A percentile compares a stretch with the other conserved stretches of the same genome.
phyloP scores from a whole-genome alignment of 192 early-diverging fungal genomes.

The Coemansia asiatica region DNA sequence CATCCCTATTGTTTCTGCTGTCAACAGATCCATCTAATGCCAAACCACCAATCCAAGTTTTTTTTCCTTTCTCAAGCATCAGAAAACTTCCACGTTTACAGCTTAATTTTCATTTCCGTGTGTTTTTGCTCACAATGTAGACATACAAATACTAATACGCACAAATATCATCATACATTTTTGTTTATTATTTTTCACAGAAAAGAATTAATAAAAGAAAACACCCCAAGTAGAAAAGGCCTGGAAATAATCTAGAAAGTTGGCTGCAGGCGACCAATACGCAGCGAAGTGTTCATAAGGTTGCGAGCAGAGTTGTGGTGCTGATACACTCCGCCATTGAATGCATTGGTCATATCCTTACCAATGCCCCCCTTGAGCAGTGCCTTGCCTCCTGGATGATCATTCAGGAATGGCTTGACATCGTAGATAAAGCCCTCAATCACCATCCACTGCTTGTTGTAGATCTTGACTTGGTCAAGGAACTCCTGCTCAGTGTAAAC shows the following conservation, averaged over 20 bases:
- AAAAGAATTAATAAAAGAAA: too few relatives aligned
- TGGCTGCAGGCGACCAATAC: constrained; percentile 47
- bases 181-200: too few relatives aligned
- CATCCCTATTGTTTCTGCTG: too few relatives aligned
- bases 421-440: constrained; percentile 85
- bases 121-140: too few relatives aligned
- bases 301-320: constrained; percentile 89
- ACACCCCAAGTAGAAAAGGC: too few relatives aligned
- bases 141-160: too few relatives aligned
- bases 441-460: constrained; percentile 74
- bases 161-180: too few relatives aligned
- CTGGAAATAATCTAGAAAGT: constrained; percentile 7
- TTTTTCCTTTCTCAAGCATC: too few relatives aligned
- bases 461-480: constrained; percentile 63
- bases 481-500: constrained; percentile 65
- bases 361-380: constrained; percentile 74
- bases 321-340: constrained; percentile 89
- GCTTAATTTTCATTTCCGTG: too few relatives aligned
- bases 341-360: constrained; percentile 80
- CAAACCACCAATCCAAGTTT: too few relatives aligned
- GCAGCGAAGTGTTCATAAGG: constrained; percentile 60
- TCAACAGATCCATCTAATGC: too few relatives aligned
- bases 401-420: constrained; percentile 75
- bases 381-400: constrained; percentile 85
- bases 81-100: too few relatives aligned